These are phyloP conservation scores for Acacia melanoxylon DNA, from an alignment of 306 rosid genomes.

Conservation along the genomic window DNA sequence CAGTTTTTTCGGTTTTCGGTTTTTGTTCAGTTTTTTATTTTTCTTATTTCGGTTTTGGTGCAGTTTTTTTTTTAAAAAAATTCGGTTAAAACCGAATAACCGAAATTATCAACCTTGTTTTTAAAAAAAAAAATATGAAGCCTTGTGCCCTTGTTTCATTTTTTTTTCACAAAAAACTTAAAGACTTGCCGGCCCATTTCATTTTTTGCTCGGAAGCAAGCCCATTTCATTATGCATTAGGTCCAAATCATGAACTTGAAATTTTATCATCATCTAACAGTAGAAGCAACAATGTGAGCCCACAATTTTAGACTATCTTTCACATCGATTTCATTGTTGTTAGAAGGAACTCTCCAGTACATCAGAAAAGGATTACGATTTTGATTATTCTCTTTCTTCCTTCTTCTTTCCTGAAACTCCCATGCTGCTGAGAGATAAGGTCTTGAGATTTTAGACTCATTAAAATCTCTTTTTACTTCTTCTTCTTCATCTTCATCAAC, in stretches of 20 bases:
- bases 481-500: conserved; percentile 20
- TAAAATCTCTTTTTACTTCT: conserved; percentile 7
- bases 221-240: too few species aligned
- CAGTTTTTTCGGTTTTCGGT: too few species aligned
- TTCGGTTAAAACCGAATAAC: too few species aligned
- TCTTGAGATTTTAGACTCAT: conserved; percentile 45
- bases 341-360: conserved; percentile 71
- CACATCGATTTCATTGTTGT: conserved; percentile 59
- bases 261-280: conserved; percentile 52
- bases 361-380: conserved; percentile 45
- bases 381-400: conserved; percentile 31
- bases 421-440: conserved; percentile 94
- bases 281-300: conserved; percentile 92
- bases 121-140: too few species aligned
- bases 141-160: too few species aligned
- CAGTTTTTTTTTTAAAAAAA: too few species aligned
- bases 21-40: too few species aligned
- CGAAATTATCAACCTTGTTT: too few species aligned
- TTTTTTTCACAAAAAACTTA: too few species aligned
- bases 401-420: conserved; percentile 52
- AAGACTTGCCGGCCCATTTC: too few species aligned
- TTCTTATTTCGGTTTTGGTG: too few species aligned
- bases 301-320: conserved; percentile 74
- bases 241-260: neutral
- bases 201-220: too few species aligned